Conservation (phyloP, 1,284 basidiomycete species). For the Rhodotorula sp. region DNA sequence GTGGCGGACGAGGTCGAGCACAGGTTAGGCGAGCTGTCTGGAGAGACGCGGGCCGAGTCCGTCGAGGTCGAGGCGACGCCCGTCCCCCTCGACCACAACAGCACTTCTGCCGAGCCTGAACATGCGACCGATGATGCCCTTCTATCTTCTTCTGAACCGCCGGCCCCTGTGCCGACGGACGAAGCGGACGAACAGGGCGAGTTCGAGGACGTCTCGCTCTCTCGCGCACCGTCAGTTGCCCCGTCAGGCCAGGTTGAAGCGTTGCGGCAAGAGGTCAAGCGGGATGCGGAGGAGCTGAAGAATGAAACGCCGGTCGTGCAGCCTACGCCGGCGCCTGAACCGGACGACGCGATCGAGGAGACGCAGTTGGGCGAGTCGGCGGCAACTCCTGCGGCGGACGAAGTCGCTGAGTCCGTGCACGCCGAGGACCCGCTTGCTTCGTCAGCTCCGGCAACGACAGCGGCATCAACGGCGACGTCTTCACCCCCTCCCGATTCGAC, state of each 20-base stretch:
- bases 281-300: slow-evolving; percentile 3
- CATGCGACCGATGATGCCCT: not conserved
- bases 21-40: not conserved
- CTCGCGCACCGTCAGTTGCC: slow-evolving; percentile 29
- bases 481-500: slow-evolving; percentile 2
- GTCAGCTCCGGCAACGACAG: not conserved
- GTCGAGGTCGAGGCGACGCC: no score
- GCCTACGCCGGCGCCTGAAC: not conserved
- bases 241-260: not conserved
- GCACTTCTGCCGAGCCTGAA: not conserved
- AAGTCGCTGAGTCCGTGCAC: no score
- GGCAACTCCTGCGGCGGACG: no score
- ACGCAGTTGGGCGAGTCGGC: not conserved
- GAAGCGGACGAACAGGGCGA: slow-evolving; percentile 1
- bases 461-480: not conserved
- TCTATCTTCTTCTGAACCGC: not conserved
- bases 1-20: not conserved
- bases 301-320: not conserved
- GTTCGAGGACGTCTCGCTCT: slow-evolving; percentile 32
- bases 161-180: not conserved
- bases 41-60: no score
- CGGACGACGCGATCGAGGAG: not conserved
- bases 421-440: not conserved
- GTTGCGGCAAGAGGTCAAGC: not conserved
- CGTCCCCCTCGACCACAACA: not conserved